These are phyloP conservation scores for Luzula sylvatica DNA, from an alignment of 176 grass and related monocot genomes.

Conservation along the genomic window DNA sequence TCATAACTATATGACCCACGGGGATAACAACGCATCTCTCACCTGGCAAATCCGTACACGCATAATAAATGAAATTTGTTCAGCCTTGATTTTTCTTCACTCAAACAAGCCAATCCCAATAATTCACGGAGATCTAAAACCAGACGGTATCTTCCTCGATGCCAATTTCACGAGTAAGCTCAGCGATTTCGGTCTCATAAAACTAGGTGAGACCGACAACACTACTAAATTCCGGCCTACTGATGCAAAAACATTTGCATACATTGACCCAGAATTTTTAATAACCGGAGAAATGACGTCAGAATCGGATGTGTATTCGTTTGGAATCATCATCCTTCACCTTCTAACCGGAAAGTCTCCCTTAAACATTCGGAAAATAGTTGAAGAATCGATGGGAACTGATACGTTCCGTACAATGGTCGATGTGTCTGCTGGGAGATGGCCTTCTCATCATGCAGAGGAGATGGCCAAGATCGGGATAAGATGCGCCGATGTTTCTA, in stretches of 20 bases:
- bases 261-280: constrained; percentile 64
- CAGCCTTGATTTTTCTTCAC: constrained; percentile 56
- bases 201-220: constrained; percentile 33
- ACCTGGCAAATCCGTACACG: constrained; percentile 36
- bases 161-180: constrained; percentile 40
- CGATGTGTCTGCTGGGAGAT: constrained; percentile 48
- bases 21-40: constrained; percentile 20
- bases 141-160: constrained; percentile 55
- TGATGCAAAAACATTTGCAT: constrained; percentile 49
- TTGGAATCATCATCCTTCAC: too few species aligned
- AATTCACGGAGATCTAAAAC: constrained; percentile 78
- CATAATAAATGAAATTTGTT: constrained; percentile 51
- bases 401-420: constrained; percentile 33
- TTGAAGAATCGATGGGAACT: constrained; percentile 30
- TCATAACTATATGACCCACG: constrained; percentile 40
- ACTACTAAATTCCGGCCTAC: constrained; percentile 41
- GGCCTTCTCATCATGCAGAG: constrained; percentile 31
- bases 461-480: constrained; percentile 36
- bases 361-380: constrained; percentile 28
- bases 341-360: constrained; percentile 49
- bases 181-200: constrained; percentile 52
- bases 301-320: constrained; percentile 56
- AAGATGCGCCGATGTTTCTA: constrained; percentile 31
- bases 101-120: constrained; percentile 30
- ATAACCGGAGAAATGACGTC: constrained; percentile 48